These are phyloP conservation scores for Aspergillus ustus DNA, from an alignment of 2,329 filamentous ascomycete genomes.

Conservation along the genomic window DNA sequence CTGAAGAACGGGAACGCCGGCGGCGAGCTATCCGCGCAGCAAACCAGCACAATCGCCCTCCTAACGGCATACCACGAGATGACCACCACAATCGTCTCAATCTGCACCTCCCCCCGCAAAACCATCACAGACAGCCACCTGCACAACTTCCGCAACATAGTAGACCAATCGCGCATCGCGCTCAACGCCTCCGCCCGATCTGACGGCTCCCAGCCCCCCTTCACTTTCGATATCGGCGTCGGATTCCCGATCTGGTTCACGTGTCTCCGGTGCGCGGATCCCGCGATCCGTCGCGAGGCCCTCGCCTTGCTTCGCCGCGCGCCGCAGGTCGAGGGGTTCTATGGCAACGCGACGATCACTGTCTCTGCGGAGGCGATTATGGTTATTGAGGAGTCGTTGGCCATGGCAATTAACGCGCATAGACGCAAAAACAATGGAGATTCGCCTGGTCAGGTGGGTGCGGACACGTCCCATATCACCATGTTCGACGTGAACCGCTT, in stretches of 20 bases:
- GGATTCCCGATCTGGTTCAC: constrained; percentile 38
- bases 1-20: neutral
- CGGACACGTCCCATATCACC: neutral
- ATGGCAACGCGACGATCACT: constrained; percentile 17
- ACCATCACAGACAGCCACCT: constrained; percentile 29
- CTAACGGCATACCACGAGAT: constrained; percentile 32
- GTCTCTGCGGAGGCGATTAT: constrained; percentile 32
- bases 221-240: constrained; percentile 38
- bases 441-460: neutral
- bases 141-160: constrained; percentile 32
- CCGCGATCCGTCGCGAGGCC: constrained; percentile 33
- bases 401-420: constrained; percentile 10
- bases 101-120: constrained; percentile 27
- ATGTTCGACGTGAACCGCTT: neutral
- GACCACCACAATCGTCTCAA: constrained; percentile 27
- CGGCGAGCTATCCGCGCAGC: constrained; percentile 16
- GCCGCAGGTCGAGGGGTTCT: constrained; percentile 35
- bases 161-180: constrained; percentile 31
- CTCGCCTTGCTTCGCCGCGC: constrained; percentile 31
- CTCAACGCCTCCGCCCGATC: constrained; percentile 23
- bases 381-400: constrained; percentile 35
- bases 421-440: neutral
- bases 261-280: constrained; percentile 39
- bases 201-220: constrained; percentile 34
- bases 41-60: constrained; percentile 27